Base-by-base conservation (phyloP, 108 stramenopile genomes). In the Cyclotella choctawhatcheeana region DNA sequence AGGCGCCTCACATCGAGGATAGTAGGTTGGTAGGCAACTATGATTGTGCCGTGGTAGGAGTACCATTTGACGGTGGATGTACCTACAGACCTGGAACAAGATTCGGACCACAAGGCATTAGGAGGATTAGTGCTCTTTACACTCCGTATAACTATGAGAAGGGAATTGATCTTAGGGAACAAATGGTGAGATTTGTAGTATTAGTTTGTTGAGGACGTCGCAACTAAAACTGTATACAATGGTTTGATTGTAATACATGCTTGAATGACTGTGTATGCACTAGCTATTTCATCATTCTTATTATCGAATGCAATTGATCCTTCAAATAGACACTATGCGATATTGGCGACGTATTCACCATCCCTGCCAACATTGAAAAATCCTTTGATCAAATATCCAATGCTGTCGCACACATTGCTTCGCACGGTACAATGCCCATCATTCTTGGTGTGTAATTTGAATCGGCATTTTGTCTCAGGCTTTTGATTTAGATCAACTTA, bases 351-450 rank as follows among this genome's bases (percentile, higher is more conserved):
- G 89, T 93, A 40, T 93, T 93, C 51, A 93, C 92, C 35, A 93
- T 93, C 48, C 92, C 92, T 31, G 92, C 89, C 71, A 93, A 93
- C 76, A 70, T 93, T 40, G 92, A 93, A 86, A 93, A 93, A 62
- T 71, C 79, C 12, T 93, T 93, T 75, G 92, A 93, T 72, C 92
- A 93, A 65, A 93, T 93, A 30, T 86, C 85, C 68, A 93, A 93
- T 67, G 92, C 89, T 44, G 83, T 93, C 17, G 92, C 89, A 7
- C 85, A 90, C 61, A 83, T 93, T 37, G 86, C 89, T 13, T 61
- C 85, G 4, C 58, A 79, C 27, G 92, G 92, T 16, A 87, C 85
- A 10, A 78, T 93, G 71, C 92, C 92, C 64, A 88, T 93, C 64
- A 93, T 93, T 44, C 79, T n/a, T n/a, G n/a, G n/a, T n/a, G n/a